Evolutionary conservation across 768 basidiomycete genomes (phyloP).

Genomic region (Pulveroboletus ravenelii): DNA sequence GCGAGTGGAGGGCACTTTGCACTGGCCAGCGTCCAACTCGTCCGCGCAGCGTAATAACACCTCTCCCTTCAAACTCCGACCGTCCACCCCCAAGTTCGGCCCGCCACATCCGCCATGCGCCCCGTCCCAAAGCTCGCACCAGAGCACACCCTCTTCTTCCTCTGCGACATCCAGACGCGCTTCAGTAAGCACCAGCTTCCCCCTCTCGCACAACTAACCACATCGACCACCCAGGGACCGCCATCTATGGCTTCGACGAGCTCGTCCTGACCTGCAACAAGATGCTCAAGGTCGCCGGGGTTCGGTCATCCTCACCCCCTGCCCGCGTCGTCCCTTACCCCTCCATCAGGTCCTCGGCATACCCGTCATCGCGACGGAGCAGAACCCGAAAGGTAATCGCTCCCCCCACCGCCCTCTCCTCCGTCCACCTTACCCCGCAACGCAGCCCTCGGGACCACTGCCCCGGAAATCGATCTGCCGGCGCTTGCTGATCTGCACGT

Average conservation of each 20-base stretch:
- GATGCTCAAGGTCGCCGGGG: conserved; percentile 73
- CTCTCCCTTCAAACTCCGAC: not conserved
- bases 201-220: not conserved
- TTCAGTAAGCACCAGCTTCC: conserved; percentile 59
- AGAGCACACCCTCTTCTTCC: conserved; percentile 52
- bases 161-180: conserved; percentile 80
- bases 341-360: conserved; percentile 53
- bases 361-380: conserved; percentile 78
- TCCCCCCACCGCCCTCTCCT: not conserved
- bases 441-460: conserved; percentile 64
- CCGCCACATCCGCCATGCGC: not conserved
- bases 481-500: conserved; percentile 54
- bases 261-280: conserved; percentile 69
- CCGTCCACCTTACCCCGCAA: conserved; percentile 5
- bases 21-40: not conserved
- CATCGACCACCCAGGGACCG: conserved; percentile 34
- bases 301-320: conserved; percentile 18
- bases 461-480: conserved; percentile 52
- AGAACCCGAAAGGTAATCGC: conserved; percentile 68
- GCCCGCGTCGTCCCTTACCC: not conserved
- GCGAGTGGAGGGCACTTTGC: conserved; percentile 9
- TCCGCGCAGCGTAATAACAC: not conserved
- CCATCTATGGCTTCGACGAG: conserved; percentile 67
- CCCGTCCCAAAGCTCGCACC: conserved; percentile 28
- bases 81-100: too few relatives aligned